phyloP scores from a whole-genome alignment of 2,329 filamentous ascomycete genomes.

The Aspergillus tanneri region DNA sequence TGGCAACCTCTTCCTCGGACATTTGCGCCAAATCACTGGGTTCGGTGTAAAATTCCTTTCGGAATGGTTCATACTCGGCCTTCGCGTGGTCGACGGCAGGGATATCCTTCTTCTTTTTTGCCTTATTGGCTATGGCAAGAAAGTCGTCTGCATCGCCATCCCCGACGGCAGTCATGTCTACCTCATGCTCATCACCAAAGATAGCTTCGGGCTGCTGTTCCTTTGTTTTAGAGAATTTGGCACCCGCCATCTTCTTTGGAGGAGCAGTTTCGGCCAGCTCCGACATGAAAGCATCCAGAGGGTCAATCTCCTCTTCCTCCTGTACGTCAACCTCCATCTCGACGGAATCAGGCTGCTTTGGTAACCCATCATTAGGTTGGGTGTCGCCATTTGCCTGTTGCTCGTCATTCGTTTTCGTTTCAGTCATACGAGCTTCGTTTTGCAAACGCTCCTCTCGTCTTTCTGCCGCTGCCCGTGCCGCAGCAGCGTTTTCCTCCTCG shows the following conservation, averaged over 20 bases:
- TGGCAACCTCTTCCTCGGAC: conserved; percentile 78
- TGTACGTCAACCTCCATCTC: conserved; percentile 40
- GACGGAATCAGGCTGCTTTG: conserved; percentile 33
- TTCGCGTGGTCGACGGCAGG: conserved; percentile 83
- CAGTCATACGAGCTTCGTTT: conserved; percentile 38
- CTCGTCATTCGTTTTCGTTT: conserved; percentile 41
- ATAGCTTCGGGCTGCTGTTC: conserved; percentile 75
- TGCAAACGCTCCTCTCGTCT: conserved; percentile 70
- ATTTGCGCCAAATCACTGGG: conserved; percentile 79
- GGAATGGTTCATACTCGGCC: conserved; percentile 77
- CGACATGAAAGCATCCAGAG: conserved; percentile 96
- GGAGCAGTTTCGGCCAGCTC: conserved; percentile 56
- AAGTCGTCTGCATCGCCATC: conserved; percentile 65
- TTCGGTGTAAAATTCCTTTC: conserved; percentile 94
- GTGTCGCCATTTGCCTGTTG: conserved; percentile 48
- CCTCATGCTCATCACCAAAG: conserved; percentile 81
- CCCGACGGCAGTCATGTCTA: conserved; percentile 59
- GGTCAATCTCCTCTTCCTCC: conserved; percentile 68
- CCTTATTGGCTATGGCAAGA: conserved; percentile 61
- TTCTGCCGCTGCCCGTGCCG: conserved; percentile 80
- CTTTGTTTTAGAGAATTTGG: conserved; percentile 47
- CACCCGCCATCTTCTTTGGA: conserved; percentile 39
- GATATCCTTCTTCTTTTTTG: conserved; percentile 94
- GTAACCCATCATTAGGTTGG: conserved; percentile 42
- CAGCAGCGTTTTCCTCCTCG: conserved; percentile 84